phyloP scores from a whole-genome alignment of 1,284 basidiomycete genomes.

The Takashimella tepidaria region DNA sequence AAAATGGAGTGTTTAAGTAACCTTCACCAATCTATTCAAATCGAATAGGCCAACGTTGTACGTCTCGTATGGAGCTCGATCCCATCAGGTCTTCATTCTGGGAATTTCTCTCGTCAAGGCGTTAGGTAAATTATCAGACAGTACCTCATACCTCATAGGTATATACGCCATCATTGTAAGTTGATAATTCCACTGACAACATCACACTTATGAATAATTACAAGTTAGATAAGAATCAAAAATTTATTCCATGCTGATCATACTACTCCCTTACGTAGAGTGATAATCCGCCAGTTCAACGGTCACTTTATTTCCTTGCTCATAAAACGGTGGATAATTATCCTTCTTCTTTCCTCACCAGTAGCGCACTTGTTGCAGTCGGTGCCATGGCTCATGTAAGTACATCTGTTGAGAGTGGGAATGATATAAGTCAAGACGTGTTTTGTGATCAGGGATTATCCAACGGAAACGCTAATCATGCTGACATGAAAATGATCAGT shows the following conservation, averaged over 20 bases:
- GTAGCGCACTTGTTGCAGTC: conserved; percentile 12
- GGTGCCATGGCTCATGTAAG: conserved; percentile 22
- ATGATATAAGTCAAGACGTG: background rate
- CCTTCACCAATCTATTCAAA: too few relatives aligned
- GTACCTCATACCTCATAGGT: conserved; percentile 19
- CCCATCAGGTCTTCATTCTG: conserved; percentile 14
- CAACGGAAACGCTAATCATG: background rate
- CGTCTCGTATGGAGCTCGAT: conserved; percentile 9
- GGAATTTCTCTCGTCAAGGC: conserved; percentile 21
- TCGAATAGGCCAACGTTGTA: conserved; percentile 20
- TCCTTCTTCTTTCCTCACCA: conserved; percentile 11
- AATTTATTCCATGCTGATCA: too few relatives aligned
- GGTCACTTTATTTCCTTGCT: background rate
- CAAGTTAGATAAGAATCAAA: too few relatives aligned
- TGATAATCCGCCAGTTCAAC: background rate
- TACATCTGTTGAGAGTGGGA: too few relatives aligned
- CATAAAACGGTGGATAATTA: background rate
- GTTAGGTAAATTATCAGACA: conserved; percentile 14
- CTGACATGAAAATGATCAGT: background rate
- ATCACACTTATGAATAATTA: too few relatives aligned
- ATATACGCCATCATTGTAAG: conserved; percentile 16
- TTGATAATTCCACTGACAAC: too few relatives aligned
- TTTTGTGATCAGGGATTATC: too few relatives aligned
- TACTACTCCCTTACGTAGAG: too few relatives aligned
- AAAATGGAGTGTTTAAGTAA: too few relatives aligned